Evolutionary conservation across 129 eudicot genomes (phyloP), one percentile per base, ranked within the genome.

Genomic region (Erigeron canadensis): DNA sequence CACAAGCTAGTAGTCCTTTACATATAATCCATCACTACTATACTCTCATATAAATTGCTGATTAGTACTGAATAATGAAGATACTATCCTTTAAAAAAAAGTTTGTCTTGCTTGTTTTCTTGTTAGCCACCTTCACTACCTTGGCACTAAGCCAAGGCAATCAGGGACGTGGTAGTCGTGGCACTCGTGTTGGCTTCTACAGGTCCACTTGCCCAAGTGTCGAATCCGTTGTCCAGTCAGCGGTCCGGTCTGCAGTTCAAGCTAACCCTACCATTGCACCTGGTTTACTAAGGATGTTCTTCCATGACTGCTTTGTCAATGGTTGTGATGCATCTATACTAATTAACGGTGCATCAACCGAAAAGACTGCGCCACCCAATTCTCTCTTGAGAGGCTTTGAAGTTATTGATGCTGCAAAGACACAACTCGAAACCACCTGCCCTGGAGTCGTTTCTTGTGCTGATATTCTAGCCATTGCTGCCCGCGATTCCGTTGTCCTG

Each of bases 371-470:
- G 34, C 34, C 1, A 0, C 34, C 34, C 34, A 28, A 28, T 28
- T 28, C 34, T 28, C 34, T 28, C 34, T 28, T 28, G 34, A 28
- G 34, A 28, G 34, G 34, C 34, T 28, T 28, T 28, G 34, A 28
- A 28, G 34, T 28, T 28, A 28, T 28, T 28, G 34, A 28, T 28
- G 34, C 34, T 28, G 34, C 34, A 28, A 28, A 28, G 34, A 1
- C 34, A 8, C 86, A 80, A 44, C 67, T 89, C 7, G 96, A 89
- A 55, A 11, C 63, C 7, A 56, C 15, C 1, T 89, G 96, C 78
- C 91, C 96, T 19, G 86, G 89, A 2, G 81, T 89, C 10, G 96
- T 89, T 17, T 89, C 96, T 0, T 89, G 96, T 77, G 96, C 96
- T 21, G 91, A 89, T 62, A 88, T 88, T 64, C 80, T 88, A 54